phyloP scores from a whole-genome alignment of 1,139 yeast genomes.

The Saccharomycopsis hybrid region DNA sequence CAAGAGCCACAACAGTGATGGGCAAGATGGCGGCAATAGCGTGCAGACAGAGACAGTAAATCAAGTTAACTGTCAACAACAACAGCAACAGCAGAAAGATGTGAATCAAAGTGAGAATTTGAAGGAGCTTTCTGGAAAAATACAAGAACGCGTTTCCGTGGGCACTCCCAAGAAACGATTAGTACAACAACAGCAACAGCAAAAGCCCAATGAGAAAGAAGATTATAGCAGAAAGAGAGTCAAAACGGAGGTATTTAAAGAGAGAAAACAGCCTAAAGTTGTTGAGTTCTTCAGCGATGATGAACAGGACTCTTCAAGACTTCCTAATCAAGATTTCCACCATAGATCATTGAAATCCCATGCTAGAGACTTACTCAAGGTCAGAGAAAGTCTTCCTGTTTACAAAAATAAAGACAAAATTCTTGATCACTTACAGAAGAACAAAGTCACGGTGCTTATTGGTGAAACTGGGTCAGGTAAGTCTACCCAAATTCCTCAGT shows the following conservation, averaged over 20 bases:
- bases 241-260: too few species aligned
- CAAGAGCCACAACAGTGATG: not conserved
- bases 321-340: slow-evolving; percentile 20
- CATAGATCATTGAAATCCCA: slow-evolving; percentile 31
- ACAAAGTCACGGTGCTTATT: slow-evolving; percentile 72
- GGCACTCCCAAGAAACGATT: too few species aligned
- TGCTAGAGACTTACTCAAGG: slow-evolving; percentile 42
- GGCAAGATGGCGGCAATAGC: too few species aligned
- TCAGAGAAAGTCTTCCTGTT: slow-evolving; percentile 65
- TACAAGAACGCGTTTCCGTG: not conserved
- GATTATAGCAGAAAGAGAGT: too few species aligned
- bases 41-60: too few species aligned
- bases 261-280: not conserved
- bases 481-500: slow-evolving; percentile 96
- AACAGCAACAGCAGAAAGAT: too few species aligned
- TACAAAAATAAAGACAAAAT: slow-evolving; percentile 65
- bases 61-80: too few species aligned
- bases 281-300: slow-evolving; percentile 23
- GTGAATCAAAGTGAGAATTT: too few species aligned
- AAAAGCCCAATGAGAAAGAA: too few species aligned
- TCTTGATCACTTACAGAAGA: slow-evolving; percentile 43
- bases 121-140: too few species aligned
- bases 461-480: slow-evolving; percentile 95
- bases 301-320: slow-evolving; percentile 25
- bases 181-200: too few species aligned